Percentiles rank a stretch among this genome's conserved stretches.
Conservation (phyloP, 192 early-diverging fungal genomes). For the Chytriomyces confervae region DNA sequence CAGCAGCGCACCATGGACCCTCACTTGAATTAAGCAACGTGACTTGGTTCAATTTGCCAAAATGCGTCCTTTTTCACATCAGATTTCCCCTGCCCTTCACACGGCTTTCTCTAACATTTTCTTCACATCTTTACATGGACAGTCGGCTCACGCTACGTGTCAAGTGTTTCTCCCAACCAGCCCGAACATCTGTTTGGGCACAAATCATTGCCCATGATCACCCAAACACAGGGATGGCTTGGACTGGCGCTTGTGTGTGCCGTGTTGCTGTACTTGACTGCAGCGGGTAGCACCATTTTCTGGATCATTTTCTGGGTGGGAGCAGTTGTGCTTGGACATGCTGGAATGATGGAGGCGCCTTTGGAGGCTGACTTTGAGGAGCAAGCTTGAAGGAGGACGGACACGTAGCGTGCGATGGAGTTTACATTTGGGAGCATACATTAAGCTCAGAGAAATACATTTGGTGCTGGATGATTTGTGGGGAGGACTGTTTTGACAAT, state of each 20-base stretch:
- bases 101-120: neutral
- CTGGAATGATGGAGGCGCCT: conserved; percentile 54
- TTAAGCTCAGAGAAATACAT: neutral
- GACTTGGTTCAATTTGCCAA: no score
- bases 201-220: conserved; percentile 28
- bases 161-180: conserved; percentile 44
- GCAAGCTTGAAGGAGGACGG: neutral
- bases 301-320: conserved; percentile 43
- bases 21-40: no score
- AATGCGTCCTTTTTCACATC: neutral
- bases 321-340: conserved; percentile 45
- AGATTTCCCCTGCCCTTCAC: neutral
- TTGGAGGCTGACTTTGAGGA: conserved; percentile 48
- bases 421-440: neutral
- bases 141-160: conserved; percentile 44
- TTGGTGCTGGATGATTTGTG: neutral
- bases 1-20: no score
- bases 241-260: conserved; percentile 36
- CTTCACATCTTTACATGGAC: neutral
- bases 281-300: conserved; percentile 46
- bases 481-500: neutral
- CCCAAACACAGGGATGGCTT: conserved; percentile 51
- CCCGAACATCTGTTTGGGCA: conserved; percentile 31
- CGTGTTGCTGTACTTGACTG: conserved; percentile 45
- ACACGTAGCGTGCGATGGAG: neutral